A percentile compares a stretch with the other conserved stretches of the same genome.
Conservation (phyloP, 306 rosid genomes). For the Cyclanthera cordifolia region DNA sequence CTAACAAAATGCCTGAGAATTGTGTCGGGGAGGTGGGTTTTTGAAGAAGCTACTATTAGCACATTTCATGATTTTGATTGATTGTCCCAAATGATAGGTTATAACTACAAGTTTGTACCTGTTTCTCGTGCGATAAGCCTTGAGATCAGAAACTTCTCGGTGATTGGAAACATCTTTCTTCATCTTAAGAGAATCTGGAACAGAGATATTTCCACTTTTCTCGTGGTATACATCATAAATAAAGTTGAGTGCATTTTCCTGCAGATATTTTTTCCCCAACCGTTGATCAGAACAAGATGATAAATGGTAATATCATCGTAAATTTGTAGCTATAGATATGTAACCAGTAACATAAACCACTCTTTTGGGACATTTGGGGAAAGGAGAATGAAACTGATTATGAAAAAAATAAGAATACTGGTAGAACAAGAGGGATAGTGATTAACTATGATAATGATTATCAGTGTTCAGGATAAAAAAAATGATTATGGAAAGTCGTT, state of each 20-base stretch:
- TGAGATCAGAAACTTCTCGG: constrained; percentile 41
- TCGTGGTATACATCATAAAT: constrained; percentile 45
- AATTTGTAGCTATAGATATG: background rate
- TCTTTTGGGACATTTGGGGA: background rate
- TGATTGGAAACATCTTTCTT: constrained; percentile 34
- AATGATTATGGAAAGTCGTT: no score
- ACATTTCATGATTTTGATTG: background rate
- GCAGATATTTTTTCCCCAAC: constrained; percentile 19
- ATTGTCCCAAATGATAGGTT: background rate
- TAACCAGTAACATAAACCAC: background rate
- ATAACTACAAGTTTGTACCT: constrained; percentile 30
- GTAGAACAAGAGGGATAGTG: no score
- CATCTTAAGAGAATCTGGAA: constrained; percentile 56
- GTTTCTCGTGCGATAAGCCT: constrained; percentile 53
- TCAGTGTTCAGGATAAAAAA: no score
- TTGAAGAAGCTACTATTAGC: background rate
- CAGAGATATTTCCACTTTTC: constrained; percentile 31
- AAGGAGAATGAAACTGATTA: no score
- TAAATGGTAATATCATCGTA: background rate
- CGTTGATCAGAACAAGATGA: constrained; percentile 14
- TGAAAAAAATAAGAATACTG: no score
- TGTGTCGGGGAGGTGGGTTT: background rate
- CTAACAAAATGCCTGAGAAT: constrained; percentile 49
- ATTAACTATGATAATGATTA: no score
- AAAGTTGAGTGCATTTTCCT: constrained; percentile 65